Evolutionary conservation across 768 basidiomycete genomes (phyloP), one percentile per base, ranked within the genome.

Genomic region (Rossbeevera mucosa): DNA sequence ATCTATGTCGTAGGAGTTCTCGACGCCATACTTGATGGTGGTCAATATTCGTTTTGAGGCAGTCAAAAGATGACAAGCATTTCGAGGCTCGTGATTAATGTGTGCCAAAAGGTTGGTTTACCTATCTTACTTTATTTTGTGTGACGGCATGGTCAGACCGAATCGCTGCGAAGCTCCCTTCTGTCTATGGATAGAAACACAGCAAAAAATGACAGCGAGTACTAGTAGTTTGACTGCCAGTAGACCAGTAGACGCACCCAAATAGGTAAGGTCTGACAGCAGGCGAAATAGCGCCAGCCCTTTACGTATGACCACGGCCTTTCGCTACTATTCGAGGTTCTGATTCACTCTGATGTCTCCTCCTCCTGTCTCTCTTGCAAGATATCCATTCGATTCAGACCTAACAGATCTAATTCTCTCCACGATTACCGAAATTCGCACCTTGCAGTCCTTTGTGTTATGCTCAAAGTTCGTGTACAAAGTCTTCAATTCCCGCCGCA

Each of bases 401-500:
- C 25, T 60, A 44, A 57, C 44, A 14, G 59, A 60, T 24, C 40
- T 51, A 22, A 22, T 60, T 16, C 55, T 60, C 22, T 44, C 41
- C 4, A 29, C 52, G 8, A 41, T 60, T 2, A 6, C 54, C 14
- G 59, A 60, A 21, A 30, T 61, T 7, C 21, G 45, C 30, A 47
- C 20, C 26, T 42, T 61, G 18, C 30, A 57, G 31, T 53, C 47
- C 13, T 57, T 60, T 13, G 26, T 54, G 22, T 44, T 61, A 7
- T 52, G 52, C 13, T 60, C 59, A 28, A 61, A 54, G 45, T 60
- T 60, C 21, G 38, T 61, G 5, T 57, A 60, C 24, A 44, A 43
- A 38, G 55, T 58, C 55, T 60, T 61, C 36, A 11, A 36, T 9
- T 18, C 44, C 29, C 52, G 45, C 21, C 59, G 55, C 1, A 30